These are phyloP conservation scores for Salix purpurea DNA, from an alignment of 345 rosid genomes.

Conservation along the genomic window DNA sequence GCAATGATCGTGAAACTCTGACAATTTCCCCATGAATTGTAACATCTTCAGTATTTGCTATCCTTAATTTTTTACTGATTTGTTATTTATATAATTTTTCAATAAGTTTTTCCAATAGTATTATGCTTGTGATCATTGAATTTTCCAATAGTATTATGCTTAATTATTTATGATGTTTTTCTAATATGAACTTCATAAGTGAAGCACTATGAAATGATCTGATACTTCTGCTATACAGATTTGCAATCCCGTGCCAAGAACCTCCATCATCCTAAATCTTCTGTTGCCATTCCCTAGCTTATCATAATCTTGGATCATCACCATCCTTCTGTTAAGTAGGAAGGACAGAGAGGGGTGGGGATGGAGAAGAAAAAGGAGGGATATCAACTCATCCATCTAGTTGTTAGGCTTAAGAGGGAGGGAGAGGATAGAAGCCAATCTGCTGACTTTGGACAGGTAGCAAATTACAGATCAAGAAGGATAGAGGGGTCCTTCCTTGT, in stretches of 20 bases:
- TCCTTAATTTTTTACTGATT: not conserved
- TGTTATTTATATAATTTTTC: not conserved
- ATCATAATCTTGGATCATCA: not conserved
- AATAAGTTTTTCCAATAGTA: not conserved
- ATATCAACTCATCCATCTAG: not conserved
- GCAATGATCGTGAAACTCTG: not conserved
- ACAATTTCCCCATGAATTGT: not conserved
- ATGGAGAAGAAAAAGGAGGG: not conserved
- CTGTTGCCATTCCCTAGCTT: not conserved
- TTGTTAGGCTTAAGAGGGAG: not conserved
- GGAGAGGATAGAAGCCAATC: not conserved
- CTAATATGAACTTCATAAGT: not conserved
- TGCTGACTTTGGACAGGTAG: not conserved
- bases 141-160: not conserved
- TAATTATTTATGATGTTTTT: not conserved
- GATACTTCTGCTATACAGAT: not conserved
- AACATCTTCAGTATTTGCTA: not conserved
- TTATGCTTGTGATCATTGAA: not conserved
- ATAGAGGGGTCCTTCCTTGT: not conserved
- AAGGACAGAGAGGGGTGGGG: not conserved
- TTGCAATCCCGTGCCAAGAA: not conserved
- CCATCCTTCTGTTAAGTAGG: not conserved
- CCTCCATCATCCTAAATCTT: not conserved
- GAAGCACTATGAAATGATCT: not conserved
- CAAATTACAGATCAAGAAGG: not conserved